Evolutionary conservation across 371 early-diverging fungal species (phyloP).

Genomic region (Nematocida minor): DNA sequence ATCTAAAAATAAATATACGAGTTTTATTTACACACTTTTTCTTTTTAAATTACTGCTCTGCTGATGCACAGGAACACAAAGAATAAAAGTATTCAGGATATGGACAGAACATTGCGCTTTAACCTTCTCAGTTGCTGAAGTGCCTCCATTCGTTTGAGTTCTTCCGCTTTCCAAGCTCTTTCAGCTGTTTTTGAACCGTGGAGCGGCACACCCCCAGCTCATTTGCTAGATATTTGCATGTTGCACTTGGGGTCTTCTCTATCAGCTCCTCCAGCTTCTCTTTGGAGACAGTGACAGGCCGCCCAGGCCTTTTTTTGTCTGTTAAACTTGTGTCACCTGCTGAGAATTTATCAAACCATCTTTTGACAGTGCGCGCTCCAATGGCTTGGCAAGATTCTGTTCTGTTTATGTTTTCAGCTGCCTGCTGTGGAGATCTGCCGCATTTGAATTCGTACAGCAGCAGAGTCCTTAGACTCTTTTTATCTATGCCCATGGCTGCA

Average conservation of each 20-base stretch:
- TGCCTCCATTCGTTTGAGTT: background rate
- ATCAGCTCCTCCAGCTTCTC: background rate
- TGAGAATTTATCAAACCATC: background rate
- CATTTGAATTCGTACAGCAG: slow-evolving; percentile 14
- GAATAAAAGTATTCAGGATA: too few relatives aligned
- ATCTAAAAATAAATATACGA: background rate
- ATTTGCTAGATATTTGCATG: background rate
- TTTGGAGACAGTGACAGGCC: background rate
- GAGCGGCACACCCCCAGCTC: background rate
- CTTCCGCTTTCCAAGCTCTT: background rate
- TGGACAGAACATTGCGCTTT: too few relatives aligned
- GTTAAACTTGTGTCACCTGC: background rate
- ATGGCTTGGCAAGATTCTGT: background rate
- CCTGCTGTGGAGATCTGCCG: background rate
- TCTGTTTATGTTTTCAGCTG: background rate
- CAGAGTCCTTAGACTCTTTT: background rate
- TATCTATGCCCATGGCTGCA: background rate
- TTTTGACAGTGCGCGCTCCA: background rate
- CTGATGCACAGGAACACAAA: too few relatives aligned
- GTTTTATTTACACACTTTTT: background rate
- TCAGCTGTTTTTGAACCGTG: background rate
- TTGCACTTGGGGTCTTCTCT: background rate
- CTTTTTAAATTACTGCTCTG: too few relatives aligned
- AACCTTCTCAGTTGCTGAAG: background rate
- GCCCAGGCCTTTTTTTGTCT: background rate